A percentile compares a stretch with the other conserved stretches of the same genome.
Conservation (phyloP, 2,329 filamentous ascomycete species). For the Fusarium secorum region DNA sequence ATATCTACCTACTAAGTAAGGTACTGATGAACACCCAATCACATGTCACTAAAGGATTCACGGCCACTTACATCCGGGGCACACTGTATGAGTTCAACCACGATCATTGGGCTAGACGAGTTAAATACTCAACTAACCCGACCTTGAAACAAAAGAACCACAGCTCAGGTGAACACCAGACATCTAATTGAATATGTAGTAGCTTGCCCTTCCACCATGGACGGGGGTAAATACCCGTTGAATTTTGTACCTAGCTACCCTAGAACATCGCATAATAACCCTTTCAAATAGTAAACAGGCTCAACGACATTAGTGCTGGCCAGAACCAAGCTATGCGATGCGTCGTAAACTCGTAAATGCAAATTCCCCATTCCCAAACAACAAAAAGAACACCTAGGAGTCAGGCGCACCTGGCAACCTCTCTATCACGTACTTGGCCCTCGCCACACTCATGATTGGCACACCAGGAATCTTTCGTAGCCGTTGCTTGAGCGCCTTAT, state of each 20-base stretch:
- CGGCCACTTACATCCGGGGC: neutral
- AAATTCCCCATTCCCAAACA: constrained; percentile 17
- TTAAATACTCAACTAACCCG: too few relatives aligned
- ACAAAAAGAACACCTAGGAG: constrained; percentile 36
- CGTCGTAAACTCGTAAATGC: constrained; percentile 31
- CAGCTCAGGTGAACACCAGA: neutral
- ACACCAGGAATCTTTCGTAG: constrained; percentile 76
- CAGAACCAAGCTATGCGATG: constrained; percentile 2
- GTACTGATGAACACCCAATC: neutral
- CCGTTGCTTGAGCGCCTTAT: constrained; percentile 81
- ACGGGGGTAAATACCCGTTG: neutral
- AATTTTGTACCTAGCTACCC: neutral
- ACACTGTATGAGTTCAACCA: too few relatives aligned
- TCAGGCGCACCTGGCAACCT: constrained; percentile 85
- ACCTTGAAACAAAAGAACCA: neutral
- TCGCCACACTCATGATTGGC: constrained; percentile 80
- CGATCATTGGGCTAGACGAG: neutral
- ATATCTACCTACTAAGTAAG: neutral
- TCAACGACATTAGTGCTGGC: neutral
- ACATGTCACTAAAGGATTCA: neutral
- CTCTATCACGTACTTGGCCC: constrained; percentile 95
- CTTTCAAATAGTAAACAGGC: neutral
- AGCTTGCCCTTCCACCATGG: neutral
- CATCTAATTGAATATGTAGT: neutral
- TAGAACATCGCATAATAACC: neutral